phyloP scores from a whole-genome alignment of 208 protist species.

The Balamuthia mandrillaris region DNA sequence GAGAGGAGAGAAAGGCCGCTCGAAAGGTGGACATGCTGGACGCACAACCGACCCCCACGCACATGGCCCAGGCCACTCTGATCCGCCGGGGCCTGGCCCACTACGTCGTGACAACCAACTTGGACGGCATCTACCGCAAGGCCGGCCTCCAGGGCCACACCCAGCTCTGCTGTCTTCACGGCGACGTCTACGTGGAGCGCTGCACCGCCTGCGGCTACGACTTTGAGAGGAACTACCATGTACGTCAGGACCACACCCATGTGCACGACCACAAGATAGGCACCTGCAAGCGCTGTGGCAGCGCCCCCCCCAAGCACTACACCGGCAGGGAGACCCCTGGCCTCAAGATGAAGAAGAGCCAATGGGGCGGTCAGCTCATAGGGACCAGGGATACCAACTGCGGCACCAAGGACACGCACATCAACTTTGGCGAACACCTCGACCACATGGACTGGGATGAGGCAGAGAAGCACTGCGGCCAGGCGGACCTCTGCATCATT shows the following conservation, averaged over 20 bases:
- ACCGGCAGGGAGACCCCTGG: slow-evolving; percentile 1
- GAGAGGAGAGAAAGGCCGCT: neutral
- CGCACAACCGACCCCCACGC: slow-evolving; percentile 28
- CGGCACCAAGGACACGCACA: slow-evolving; percentile 46
- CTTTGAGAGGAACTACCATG: slow-evolving; percentile 45
- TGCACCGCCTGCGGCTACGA: slow-evolving; percentile 40
- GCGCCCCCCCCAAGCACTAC: slow-evolving; percentile 11
- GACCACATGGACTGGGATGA: slow-evolving; percentile 32
- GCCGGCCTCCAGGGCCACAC: slow-evolving; percentile 22
- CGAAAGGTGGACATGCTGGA: slow-evolving; percentile 27
- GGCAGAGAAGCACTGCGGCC: slow-evolving; percentile 26
- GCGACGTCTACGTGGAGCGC: slow-evolving; percentile 37
- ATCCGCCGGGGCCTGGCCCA: slow-evolving; percentile 14
- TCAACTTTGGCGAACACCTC: slow-evolving; percentile 40
- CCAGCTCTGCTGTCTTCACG: slow-evolving; percentile 24
- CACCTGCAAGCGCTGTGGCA: slow-evolving; percentile 13
- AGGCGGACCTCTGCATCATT: slow-evolving; percentile 40
- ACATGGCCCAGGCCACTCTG: slow-evolving; percentile 43
- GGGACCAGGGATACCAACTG: neutral
- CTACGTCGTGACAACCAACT: slow-evolving; percentile 32
- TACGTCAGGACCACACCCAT: neutral
- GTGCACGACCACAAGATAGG: slow-evolving; percentile 40
- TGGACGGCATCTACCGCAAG: slow-evolving; percentile 40
- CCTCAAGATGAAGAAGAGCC: slow-evolving; percentile 2
- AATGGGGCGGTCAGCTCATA: slow-evolving; percentile 1